phyloP scores from a whole-genome alignment of 805 yeast genomes.

The Citeromyces nyonsensis region DNA sequence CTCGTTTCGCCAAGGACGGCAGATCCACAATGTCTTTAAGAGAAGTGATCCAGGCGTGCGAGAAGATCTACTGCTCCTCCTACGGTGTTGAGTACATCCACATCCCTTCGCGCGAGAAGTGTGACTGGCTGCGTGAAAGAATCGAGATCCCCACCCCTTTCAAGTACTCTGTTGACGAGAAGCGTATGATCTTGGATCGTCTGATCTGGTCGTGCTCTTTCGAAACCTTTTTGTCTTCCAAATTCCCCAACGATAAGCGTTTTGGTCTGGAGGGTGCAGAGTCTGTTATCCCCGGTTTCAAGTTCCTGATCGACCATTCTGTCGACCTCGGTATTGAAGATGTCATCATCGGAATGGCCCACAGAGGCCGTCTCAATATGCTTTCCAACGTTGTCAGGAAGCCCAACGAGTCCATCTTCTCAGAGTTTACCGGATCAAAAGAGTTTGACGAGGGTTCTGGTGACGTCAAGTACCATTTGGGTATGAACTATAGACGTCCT shows the following conservation, averaged over 20 bases:
- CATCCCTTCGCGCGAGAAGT: slow-evolving; percentile 86
- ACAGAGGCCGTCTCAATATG: slow-evolving; percentile 97
- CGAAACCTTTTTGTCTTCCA: slow-evolving; percentile 83
- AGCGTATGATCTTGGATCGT: slow-evolving; percentile 92
- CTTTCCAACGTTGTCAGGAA: slow-evolving; percentile 96
- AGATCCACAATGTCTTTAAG: slow-evolving; percentile 50
- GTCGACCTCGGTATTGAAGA: slow-evolving; percentile 91
- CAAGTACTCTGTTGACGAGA: slow-evolving; percentile 74
- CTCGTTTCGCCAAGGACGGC: slow-evolving; percentile 64
- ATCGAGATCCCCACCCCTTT: slow-evolving; percentile 84
- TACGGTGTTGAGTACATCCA: slow-evolving; percentile 95
- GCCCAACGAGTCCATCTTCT: slow-evolving; percentile 94
- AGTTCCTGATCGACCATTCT: slow-evolving; percentile 85
- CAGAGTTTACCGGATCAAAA: slow-evolving; percentile 87
- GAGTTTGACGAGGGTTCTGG: slow-evolving; percentile 94
- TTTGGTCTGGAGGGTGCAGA: slow-evolving; percentile 99
- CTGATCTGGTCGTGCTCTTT: slow-evolving; percentile 93
- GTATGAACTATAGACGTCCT: slow-evolving; percentile 98
- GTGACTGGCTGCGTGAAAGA: slow-evolving; percentile 98
- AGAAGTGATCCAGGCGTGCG: slow-evolving; percentile 69
- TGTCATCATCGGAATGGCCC: slow-evolving; percentile 98
- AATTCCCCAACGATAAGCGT: slow-evolving; percentile 97
- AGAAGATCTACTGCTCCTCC: slow-evolving; percentile 70
- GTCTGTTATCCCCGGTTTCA: slow-evolving; percentile 91
- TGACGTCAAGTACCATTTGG: slow-evolving; percentile 97